These are phyloP conservation scores for Brassica balearica DNA, from an alignment of 441 rosid species.

Conservation along the genomic window DNA sequence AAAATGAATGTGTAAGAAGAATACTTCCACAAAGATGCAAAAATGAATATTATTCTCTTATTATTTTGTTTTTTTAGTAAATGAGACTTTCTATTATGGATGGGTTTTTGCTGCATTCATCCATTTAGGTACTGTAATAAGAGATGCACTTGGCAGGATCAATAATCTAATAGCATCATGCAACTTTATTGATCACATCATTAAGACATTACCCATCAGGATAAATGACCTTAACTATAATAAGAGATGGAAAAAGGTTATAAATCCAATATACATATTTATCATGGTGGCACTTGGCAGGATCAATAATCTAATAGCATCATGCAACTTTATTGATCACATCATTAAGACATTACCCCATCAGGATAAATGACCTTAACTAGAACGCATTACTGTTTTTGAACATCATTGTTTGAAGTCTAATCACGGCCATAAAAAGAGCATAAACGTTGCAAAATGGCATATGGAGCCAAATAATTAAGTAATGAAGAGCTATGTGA, in stretches of 20 bases:
- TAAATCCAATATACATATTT: neutral
- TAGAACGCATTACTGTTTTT: constrained; percentile 7
- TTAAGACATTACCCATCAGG: constrained; percentile 5
- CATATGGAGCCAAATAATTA: constrained; percentile 24
- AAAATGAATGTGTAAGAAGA: constrained; percentile 15
- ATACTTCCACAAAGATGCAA: constrained; percentile 27
- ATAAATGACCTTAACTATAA: constrained; percentile 21
- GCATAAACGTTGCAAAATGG: constrained; percentile 32
- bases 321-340: constrained; percentile 43
- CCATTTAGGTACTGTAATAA: neutral
- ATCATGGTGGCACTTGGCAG: constrained; percentile 9
- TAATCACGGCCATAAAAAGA: constrained; percentile 31
- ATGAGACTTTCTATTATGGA: neutral
- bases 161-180: constrained; percentile 30
- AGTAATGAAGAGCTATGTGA: constrained; percentile 24
- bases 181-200: constrained; percentile 39
- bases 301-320: constrained; percentile 21
- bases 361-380: constrained; percentile 21
- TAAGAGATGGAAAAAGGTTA: constrained; percentile 10
- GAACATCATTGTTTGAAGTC: constrained; percentile 26
- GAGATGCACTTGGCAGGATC: constrained; percentile 3
- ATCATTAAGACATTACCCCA: constrained; percentile 12
- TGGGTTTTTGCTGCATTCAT: neutral
- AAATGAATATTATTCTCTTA: neutral
- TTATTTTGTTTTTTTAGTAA: neutral